A percentile compares a stretch with the other conserved stretches of the same genome.
phyloP scores from a whole-genome alignment of 73 alveolate genomes.

The Stentor roeselii region DNA sequence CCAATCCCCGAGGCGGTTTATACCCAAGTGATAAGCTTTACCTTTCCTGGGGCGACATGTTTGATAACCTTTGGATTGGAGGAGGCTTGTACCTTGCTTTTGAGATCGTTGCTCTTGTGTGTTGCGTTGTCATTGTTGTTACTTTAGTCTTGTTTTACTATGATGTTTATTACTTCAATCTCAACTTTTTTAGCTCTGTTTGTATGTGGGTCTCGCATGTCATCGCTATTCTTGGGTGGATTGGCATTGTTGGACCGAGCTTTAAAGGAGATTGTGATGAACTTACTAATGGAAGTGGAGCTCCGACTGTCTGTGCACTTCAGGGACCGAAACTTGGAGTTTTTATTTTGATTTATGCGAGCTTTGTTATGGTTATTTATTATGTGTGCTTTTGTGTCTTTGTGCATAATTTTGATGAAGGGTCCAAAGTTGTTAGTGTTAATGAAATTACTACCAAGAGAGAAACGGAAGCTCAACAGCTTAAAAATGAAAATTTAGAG shows the following conservation, averaged over 20 bases:
- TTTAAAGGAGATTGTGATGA: neutral
- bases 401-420: no score
- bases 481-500: no score
- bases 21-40: no score
- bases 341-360: no score
- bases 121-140: neutral
- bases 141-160: neutral
- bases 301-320: slow-evolving; percentile 9
- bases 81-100: neutral
- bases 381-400: no score
- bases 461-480: no score
- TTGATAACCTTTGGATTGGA: neutral
- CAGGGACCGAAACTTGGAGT: slow-evolving; percentile 12
- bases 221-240: slow-evolving; percentile 9
- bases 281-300: neutral
- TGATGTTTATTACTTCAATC: neutral
- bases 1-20: neutral
- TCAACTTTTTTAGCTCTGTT: neutral
- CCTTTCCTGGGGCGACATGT: slow-evolving; percentile 19
- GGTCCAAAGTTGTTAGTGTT: no score
- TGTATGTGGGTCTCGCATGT: slow-evolving; percentile 4
- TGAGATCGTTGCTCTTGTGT: neutral
- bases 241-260: neutral
- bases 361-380: no score
- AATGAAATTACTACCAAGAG: no score